A percentile compares a stretch with the other conserved stretches of the same genome.
Conservation (phyloP, 208 protist genomes). For the Phytomonas francai region DNA sequence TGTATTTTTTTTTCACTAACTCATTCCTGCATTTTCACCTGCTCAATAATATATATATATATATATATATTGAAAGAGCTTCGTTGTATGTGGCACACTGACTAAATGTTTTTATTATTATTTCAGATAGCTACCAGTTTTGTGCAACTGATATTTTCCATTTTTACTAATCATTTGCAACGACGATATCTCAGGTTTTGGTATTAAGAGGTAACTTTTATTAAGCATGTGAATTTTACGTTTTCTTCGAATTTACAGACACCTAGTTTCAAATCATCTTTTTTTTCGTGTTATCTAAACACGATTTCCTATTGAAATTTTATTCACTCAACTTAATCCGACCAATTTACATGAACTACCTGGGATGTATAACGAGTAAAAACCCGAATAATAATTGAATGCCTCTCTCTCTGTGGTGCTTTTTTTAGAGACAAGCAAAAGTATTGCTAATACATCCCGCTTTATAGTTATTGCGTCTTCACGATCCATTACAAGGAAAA, state of each 20-base stretch:
- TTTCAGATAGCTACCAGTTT: not conserved
- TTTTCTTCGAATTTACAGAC: not conserved
- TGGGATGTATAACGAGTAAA: not conserved
- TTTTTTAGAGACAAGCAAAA: not conserved
- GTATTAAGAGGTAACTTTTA: not conserved
- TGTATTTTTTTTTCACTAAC: not conserved
- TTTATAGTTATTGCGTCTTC: not conserved
- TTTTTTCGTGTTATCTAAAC: too few relatives aligned
- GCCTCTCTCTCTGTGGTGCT: not conserved
- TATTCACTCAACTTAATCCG: not conserved
- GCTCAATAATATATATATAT: constrained; percentile 10
- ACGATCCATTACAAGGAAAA: not conserved
- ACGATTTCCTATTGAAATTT: not conserved
- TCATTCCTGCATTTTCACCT: constrained; percentile 10
- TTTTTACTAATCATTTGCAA: not conserved
- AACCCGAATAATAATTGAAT: not conserved
- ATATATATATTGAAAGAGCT: constrained; percentile 11
- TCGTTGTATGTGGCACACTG: not conserved
- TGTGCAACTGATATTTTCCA: not conserved
- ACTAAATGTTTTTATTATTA: not conserved
- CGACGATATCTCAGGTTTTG: not conserved
- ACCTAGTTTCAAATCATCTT: not conserved
- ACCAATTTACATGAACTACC: not conserved
- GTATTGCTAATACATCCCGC: not conserved
- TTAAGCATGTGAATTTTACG: not conserved